Base-by-base conservation (phyloP, 768 basidiomycete species). In the Pulveroboletus frians region DNA sequence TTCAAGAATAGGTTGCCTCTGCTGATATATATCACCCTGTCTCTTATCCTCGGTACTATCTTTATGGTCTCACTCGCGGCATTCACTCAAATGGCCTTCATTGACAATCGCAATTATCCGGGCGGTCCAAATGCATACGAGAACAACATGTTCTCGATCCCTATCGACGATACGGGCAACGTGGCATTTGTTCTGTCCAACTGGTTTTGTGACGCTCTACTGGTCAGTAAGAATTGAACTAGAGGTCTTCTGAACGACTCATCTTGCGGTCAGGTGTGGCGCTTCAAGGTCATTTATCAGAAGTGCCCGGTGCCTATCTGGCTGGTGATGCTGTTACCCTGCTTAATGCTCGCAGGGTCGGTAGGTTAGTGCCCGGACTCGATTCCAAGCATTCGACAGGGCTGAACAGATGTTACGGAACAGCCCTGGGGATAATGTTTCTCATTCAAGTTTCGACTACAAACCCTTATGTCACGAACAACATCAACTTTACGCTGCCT, bases 31-130 rank as follows among this genome's bases (percentile, higher is more conserved):
- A 46, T 49, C 13, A 43, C 37, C n/a, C 2, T 39, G 18, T 17
- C 41, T 4, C 43, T 57, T 44, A 15, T 52, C 10, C 34, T 57
- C 18, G 38, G 47, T 1, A 63, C 61, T 3, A 17, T 62, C 18
- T 62, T 51, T 31, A 46, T 62, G 49, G 17, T 44, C 10, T 26
- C 51, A 9, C 49, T 56, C 13, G 48, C 61, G 3, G 46, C 59
- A 17, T 60, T 67, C 35, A 56, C 56, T 0, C 64, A 66, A 23
- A 52, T 65, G 45, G 51, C 57, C 0, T 69, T 68, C 43, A 59
- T 70, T 38, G 62, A 70, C 40, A 42, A 61, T 38, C 60, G 69
- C 5, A 55, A 68, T 40, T 69, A 58, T 27, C 63, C 64, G 0
- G 66, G 66, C 2, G 69, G 69, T 15, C 68, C 69, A 6, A 58